phyloP scores from a whole-genome alignment of 2,329 filamentous ascomycete species.

The Cytospora mali region DNA sequence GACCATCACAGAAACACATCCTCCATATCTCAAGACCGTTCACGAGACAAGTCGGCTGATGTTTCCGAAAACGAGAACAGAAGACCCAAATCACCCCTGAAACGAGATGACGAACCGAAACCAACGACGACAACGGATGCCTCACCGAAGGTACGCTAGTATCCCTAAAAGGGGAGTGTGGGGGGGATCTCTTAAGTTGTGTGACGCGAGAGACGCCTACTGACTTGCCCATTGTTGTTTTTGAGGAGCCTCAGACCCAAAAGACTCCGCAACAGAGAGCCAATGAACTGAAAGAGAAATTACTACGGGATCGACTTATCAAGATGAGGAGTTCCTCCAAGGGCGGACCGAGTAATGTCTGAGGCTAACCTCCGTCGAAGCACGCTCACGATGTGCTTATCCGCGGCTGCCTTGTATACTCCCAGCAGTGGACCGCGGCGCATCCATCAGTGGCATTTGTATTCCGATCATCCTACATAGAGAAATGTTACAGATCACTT shows the following conservation, averaged over 20 bases:
- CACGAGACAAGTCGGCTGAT: constrained; percentile 60
- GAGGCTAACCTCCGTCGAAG: constrained; percentile 47
- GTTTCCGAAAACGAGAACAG: constrained; percentile 51
- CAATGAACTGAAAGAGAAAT: constrained; percentile 51
- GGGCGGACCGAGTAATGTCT: constrained; percentile 43
- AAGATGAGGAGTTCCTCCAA: constrained; percentile 55
- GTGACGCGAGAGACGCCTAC: constrained; percentile 30
- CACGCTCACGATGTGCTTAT: neutral
- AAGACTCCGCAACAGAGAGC: constrained; percentile 46
- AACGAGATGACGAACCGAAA: constrained; percentile 34
- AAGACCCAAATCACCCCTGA: constrained; percentile 36
- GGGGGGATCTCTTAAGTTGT: constrained; percentile 34
- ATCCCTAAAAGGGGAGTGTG: constrained; percentile 38
- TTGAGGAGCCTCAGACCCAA: constrained; percentile 29
- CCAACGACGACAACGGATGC: constrained; percentile 26
- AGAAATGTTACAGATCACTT: neutral
- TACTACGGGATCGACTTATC: constrained; percentile 57
- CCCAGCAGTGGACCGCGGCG: neutral
- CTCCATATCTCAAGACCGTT: constrained; percentile 52
- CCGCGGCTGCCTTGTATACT: neutral
- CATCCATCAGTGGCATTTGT: neutral
- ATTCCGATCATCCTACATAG: neutral
- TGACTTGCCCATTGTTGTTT: constrained; percentile 34
- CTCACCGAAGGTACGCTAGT: constrained; percentile 36
- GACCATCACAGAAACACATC: constrained; percentile 51